These are phyloP conservation scores for Neospora caninum DNA, from an alignment of 169 alveolate genomes.

Conservation along the genomic window DNA sequence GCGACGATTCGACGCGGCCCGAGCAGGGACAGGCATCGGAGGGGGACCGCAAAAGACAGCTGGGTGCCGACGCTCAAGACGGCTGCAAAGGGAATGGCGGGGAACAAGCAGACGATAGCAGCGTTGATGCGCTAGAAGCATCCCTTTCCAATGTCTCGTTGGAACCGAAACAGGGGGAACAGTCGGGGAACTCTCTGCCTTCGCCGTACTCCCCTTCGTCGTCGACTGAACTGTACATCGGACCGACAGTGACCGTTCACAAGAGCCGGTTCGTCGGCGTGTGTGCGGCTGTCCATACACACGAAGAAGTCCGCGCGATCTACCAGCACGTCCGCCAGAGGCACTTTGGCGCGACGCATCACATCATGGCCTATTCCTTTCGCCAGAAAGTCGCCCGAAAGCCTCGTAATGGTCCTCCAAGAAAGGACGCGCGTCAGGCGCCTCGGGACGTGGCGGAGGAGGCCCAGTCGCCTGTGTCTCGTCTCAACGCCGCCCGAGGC, in stretches of 20 bases:
- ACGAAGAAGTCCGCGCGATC: neutral
- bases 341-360: neutral
- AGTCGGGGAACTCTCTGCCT: neutral
- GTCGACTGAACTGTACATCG: neutral
- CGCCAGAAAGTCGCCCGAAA: neutral
- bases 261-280: constrained; percentile 24
- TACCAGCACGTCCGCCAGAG: neutral
- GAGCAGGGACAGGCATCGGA: neutral
- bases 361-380: constrained; percentile 6
- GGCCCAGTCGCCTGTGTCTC: neutral
- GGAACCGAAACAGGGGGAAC: no score
- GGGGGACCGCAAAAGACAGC: neutral
- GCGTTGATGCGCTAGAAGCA: no score
- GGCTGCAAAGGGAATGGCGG: neutral
- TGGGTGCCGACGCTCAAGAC: neutral
- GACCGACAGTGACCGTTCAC: neutral
- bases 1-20: neutral
- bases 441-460: neutral
- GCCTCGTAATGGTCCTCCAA: neutral
- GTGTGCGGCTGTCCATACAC: neutral
- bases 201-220: neutral
- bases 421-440: neutral
- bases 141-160: no score
- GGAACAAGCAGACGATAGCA: neutral
- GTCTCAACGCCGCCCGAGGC: neutral